Base-by-base conservation (phyloP, 208 protist species). In the Trypanosoma grayi region DNA sequence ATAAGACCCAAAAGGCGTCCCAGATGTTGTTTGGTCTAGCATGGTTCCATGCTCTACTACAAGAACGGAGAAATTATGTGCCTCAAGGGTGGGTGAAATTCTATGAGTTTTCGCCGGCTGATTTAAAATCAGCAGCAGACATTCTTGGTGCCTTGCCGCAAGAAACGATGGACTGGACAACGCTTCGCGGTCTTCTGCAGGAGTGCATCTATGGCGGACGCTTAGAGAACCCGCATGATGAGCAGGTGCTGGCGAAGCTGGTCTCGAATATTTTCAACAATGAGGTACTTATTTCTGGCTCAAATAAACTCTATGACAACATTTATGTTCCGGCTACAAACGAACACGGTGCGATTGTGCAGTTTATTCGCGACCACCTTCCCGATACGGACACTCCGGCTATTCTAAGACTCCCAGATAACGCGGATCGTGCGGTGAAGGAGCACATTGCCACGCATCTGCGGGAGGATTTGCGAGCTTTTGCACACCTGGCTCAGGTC, bases 51-150 rank as follows among this genome's bases (percentile, higher is more conserved):
- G 93, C 94, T 7, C 56, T 99, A 10, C 70, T 98, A 60, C 95
- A 98, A 77, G 97, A 99, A 73, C 84, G 98, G n/a, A 86, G 97
- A 43, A 95, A 81, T 13, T 99, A 95, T 74, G 91, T 98, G 44
- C 98, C 98, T 13, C 98, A 99, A 67, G 98, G 97, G 33, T 99
- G 97, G 96, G 85, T 87, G 45, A 97, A 98, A 80, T 97, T 90
- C 61, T 98, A 99, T 85, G 98, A 98, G 67, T 99, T 99, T 76
- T 95, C 93, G 0, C 64, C 76, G 8, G 83, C 96, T 4, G 97
- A 99, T 66, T 77, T 99, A 2, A 93, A 96, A 58, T 77, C 90
- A 5, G 93, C 92, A n/a, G 78, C 81, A 7, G 88, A 98, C 68
- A 74, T 98, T 25, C 59, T 98, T 28, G 67, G 80, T 18, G 62